A percentile compares a stretch with the other conserved stretches of the same genome.
These are phyloP conservation scores for Thermochaetoides dissita DNA, from an alignment of 2,329 filamentous ascomycete genomes.

Conservation along the genomic window DNA sequence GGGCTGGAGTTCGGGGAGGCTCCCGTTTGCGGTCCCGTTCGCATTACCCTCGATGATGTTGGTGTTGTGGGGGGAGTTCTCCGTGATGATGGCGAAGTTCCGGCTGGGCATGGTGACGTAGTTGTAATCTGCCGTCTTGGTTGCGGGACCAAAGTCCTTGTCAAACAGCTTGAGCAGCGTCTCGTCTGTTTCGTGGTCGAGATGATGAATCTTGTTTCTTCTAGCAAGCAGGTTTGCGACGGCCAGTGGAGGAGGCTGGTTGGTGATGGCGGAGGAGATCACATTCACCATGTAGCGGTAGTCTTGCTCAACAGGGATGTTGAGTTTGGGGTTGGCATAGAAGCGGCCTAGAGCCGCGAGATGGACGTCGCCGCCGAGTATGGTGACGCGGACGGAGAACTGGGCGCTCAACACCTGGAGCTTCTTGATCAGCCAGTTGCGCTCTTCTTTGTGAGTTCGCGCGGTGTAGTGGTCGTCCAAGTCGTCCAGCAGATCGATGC, in stretches of 20 bases:
- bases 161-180: slow-evolving; percentile 88
- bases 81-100: slow-evolving; percentile 83
- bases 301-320: slow-evolving; percentile 66
- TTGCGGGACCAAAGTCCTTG: slow-evolving; percentile 65
- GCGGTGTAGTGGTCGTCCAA: slow-evolving; percentile 95
- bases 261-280: slow-evolving; percentile 87
- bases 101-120: slow-evolving; percentile 81
- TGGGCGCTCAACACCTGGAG: slow-evolving; percentile 73
- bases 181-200: slow-evolving; percentile 67
- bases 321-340: slow-evolving; percentile 74
- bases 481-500: slow-evolving; percentile 82
- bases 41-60: background rate
- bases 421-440: slow-evolving; percentile 61
- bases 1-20: background rate
- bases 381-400: slow-evolving; percentile 80
- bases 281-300: slow-evolving; percentile 93
- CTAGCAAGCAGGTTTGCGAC: slow-evolving; percentile 84
- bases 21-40: background rate
- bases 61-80: slow-evolving; percentile 56
- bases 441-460: slow-evolving; percentile 79
- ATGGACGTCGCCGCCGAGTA: slow-evolving; percentile 88
- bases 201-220: slow-evolving; percentile 68
- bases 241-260: slow-evolving; percentile 75
- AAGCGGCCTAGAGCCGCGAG: slow-evolving; percentile 85
- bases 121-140: slow-evolving; percentile 63